Evolutionary conservation across 2,329 filamentous ascomycete species (phyloP).

Genomic region (Lizonia empirigonia): DNA sequence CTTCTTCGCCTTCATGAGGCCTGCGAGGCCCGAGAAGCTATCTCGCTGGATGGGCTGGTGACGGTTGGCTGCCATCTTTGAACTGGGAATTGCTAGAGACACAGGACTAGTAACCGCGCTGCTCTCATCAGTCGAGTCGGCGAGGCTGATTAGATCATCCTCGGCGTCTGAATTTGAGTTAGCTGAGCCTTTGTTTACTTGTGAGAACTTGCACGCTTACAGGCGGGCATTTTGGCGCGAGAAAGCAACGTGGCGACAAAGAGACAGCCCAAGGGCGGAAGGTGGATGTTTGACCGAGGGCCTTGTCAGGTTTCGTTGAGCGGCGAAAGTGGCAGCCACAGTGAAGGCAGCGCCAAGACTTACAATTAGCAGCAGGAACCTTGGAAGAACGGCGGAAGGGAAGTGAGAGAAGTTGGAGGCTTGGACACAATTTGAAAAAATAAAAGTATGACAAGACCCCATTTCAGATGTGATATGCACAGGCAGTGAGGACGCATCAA

Average conservation of each 20-base stretch:
- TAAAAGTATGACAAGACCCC: too few relatives aligned
- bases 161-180: constrained; percentile 4
- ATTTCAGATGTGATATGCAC: too few relatives aligned
- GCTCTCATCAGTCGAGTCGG: background rate
- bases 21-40: constrained; percentile 26
- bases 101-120: background rate
- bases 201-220: constrained; percentile 1
- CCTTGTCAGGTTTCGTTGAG: background rate
- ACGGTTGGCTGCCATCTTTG: background rate
- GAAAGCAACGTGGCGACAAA: background rate
- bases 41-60: constrained; percentile 9
- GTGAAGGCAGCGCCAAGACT: constrained; percentile 4
- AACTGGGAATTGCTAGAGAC: background rate
- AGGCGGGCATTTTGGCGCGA: background rate
- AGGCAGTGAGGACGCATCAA: too few relatives aligned
- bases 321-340: background rate
- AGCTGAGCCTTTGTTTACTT: background rate
- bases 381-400: background rate
- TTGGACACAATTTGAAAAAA: too few relatives aligned
- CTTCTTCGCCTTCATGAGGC: constrained; percentile 28
- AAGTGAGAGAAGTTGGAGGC: background rate
- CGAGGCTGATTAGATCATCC: constrained; percentile 21
- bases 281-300: too few relatives aligned
- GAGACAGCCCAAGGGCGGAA: too few relatives aligned
- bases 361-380: background rate